A percentile compares a stretch with the other conserved stretches of the same genome.
These are phyloP conservation scores for Acmispon strigosus DNA, from an alignment of 306 rosid species.

Conservation along the genomic window DNA sequence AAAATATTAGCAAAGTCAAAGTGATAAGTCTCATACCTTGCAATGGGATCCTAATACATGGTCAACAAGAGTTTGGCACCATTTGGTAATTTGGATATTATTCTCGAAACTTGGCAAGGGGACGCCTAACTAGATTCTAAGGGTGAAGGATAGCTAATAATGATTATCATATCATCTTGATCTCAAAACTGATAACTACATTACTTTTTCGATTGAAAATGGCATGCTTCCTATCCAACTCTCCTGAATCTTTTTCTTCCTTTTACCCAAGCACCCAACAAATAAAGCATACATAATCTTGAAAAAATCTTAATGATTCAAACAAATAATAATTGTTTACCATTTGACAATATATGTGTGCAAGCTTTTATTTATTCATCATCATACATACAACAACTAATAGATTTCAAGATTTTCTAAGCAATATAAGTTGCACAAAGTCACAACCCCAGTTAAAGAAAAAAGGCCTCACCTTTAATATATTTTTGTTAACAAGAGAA, in stretches of 20 bases:
- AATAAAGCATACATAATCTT: not conserved
- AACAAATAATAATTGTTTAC: too few species aligned
- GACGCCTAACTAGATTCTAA: not conserved
- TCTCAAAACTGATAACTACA: not conserved
- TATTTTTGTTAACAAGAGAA: not conserved
- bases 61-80: not conserved
- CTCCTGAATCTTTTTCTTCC: not conserved
- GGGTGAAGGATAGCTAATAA: not conserved
- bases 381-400: not conserved
- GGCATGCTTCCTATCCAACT: not conserved
- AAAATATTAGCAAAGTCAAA: too few species aligned
- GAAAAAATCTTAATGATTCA: too few species aligned
- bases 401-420: not conserved
- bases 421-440: not conserved
- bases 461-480: not conserved
- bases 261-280: not conserved
- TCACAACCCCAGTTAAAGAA: not conserved
- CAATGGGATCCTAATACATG: not conserved
- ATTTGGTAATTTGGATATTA: not conserved
- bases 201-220: not conserved
- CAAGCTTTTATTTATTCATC: not conserved
- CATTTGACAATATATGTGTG: too few species aligned
- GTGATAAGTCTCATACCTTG: too few species aligned
- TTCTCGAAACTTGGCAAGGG: not conserved
- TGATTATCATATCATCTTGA: conserved; percentile 1